phyloP scores from a whole-genome alignment of 306 rosid genomes.

The Ziziphus jujuba region DNA sequence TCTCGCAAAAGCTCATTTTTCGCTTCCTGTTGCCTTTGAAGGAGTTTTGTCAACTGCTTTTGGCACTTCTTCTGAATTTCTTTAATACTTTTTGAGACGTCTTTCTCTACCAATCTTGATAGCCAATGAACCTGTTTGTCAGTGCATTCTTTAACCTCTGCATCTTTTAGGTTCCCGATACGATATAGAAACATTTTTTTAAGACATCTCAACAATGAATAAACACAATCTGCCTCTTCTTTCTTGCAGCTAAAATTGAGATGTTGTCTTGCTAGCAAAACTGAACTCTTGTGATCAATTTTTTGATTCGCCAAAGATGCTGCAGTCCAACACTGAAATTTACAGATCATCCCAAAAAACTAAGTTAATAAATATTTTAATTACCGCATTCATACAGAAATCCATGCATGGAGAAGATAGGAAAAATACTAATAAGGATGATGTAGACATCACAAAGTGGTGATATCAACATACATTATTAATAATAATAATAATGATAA shows the following conservation, averaged over 20 bases:
- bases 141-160: conserved; percentile 25
- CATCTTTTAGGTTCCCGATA: conserved; percentile 26
- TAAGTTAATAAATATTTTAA: conserved; percentile 7
- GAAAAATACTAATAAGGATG: too few species aligned
- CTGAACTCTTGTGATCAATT: conserved; percentile 55
- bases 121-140: conserved; percentile 21
- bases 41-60: conserved; percentile 42
- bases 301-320: conserved; percentile 59
- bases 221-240: conserved; percentile 53
- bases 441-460: too few species aligned
- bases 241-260: conserved; percentile 63
- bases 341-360: conserved; percentile 15
- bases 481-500: too few species aligned
- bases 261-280: conserved; percentile 59
- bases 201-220: conserved; percentile 67
- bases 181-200: conserved; percentile 51
- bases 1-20: conserved; percentile 17
- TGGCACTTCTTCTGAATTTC: conserved; percentile 51
- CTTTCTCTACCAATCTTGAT: conserved; percentile 33
- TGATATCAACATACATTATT: too few species aligned
- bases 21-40: conserved; percentile 40
- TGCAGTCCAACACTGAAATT: conserved; percentile 78
- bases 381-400: neutral
- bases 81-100: conserved; percentile 50
- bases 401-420: neutral